These are phyloP conservation scores for Paramarasmius palmivorus DNA, from an alignment of 1,284 basidiomycete species.

Conservation along the genomic window DNA sequence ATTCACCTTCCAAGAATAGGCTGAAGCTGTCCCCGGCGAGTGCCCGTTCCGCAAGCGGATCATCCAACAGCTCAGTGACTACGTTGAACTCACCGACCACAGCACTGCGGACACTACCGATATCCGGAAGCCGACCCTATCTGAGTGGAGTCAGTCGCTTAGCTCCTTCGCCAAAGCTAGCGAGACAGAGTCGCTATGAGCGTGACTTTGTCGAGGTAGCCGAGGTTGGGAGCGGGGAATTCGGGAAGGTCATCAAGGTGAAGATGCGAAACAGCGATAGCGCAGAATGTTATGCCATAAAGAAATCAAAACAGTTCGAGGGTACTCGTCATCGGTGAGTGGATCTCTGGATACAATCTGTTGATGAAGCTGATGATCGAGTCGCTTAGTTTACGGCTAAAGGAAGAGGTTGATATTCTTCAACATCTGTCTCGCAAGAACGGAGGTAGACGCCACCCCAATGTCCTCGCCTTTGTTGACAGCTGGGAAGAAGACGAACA, in stretches of 20 bases:
- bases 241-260: constrained; percentile 93
- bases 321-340: constrained; percentile 89
- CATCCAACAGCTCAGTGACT: constrained; percentile 46
- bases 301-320: constrained; percentile 92
- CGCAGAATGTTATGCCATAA: constrained; percentile 81
- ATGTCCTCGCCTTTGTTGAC: constrained; percentile 90
- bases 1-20: constrained; percentile 45
- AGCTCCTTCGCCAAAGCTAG: constrained; percentile 38
- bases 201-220: constrained; percentile 81
- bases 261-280: constrained; percentile 59
- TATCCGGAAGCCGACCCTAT: constrained; percentile 17
- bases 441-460: constrained; percentile 53
- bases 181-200: constrained; percentile 67
- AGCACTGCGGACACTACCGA: constrained; percentile 23
- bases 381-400: constrained; percentile 70
- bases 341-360: not conserved
- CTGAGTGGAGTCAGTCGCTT: constrained; percentile 20
- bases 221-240: constrained; percentile 90
- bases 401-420: constrained; percentile 95
- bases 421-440: constrained; percentile 64
- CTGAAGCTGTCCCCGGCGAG: constrained; percentile 37
- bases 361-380: constrained; percentile 21
- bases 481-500: constrained; percentile 96
- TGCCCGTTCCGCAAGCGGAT: constrained; percentile 53
- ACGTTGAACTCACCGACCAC: constrained; percentile 31